Conservation (phyloP, 805 yeast species). For the Ogataea parapolymorpha region DNA sequence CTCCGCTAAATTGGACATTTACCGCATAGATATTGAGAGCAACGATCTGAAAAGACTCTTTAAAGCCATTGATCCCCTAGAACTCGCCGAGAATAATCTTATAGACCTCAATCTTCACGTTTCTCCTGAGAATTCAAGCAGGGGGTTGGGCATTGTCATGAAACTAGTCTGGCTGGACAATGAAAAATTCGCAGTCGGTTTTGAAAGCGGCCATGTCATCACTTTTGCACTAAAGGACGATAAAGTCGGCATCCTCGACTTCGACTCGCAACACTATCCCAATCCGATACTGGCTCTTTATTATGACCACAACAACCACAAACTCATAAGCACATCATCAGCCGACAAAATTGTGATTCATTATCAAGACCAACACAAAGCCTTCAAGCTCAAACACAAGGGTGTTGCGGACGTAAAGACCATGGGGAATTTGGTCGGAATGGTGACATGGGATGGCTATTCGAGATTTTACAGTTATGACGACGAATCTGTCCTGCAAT, state of each 20-base stretch:
- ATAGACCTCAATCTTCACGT: conserved; percentile 23
- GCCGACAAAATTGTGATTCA: conserved; percentile 39
- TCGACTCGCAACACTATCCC: conserved; percentile 42
- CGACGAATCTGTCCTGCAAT: conserved; percentile 15
- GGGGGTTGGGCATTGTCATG: conserved; percentile 68
- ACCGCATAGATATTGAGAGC: conserved; percentile 31
- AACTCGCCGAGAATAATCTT: conserved; percentile 23
- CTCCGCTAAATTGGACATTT: conserved; percentile 64
- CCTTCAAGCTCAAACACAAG: conserved; percentile 32
- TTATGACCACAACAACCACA: conserved; percentile 24
- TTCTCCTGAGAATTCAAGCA: conserved; percentile 12
- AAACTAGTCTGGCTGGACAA: conserved; percentile 39
- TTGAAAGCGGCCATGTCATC: conserved; percentile 66
- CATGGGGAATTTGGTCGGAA: conserved; percentile 29
- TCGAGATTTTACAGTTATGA: conserved; percentile 34
- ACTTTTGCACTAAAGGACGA: conserved; percentile 26
- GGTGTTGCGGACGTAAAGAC: conserved; percentile 34
- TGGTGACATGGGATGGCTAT: conserved; percentile 53
- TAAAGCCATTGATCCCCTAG: conserved; percentile 32
- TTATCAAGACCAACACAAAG: conserved; percentile 3
- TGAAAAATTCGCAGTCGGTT: conserved; percentile 50
- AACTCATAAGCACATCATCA: conserved; percentile 46
- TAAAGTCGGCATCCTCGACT: conserved; percentile 15
- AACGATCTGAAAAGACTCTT: conserved; percentile 30
- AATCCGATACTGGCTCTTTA: conserved; percentile 51